Evolutionary conservation across 495 filamentous ascomycete species (phyloP), one percentile per base, ranked within the genome.

Genomic region (Tuber indicum): DNA sequence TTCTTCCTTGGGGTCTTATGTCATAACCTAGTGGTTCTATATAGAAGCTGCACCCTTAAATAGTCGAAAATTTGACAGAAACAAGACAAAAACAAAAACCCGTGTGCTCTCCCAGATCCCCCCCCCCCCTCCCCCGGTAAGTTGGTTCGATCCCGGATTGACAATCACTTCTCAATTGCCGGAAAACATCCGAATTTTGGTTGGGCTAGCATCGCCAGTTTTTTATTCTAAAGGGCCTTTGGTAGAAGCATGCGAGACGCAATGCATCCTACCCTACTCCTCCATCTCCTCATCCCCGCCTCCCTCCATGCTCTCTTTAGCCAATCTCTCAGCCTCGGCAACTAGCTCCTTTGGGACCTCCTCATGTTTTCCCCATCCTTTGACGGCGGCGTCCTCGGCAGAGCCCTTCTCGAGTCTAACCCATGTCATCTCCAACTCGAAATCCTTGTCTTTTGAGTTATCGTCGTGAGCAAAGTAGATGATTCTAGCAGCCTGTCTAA

Each of bases 381-480:
- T 83, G 23, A 93, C 93, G 12, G 74, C 36, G 41, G 42, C 74
- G 43, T 71, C 75, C 85, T 95, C 94, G 52, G 94, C 96, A n/a
- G 93, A 92, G 21, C 93, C 93, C 70, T 92, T 89, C 69, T 89
- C 81, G 36, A 88, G 89, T 85, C 93, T 96, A 80, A 98, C 91
- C 96, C 96, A 99, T 78, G 92, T 94, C 96, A 99, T 97, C 87
- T 99, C 96, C 47, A 99, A 87, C 88, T 99, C 96, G 81, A 98
- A 98, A 46, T 99, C 96, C 87, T 98, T 99, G 86, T 99, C 96
- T 83, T 91, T 90, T 84, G 92, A 92, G 88, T 93, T 97, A 83
- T 99, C 96, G 84, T 97, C 94, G 84, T 99, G 96, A 72, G 96
- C 94, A 72, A 97, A 89, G 85, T 97, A 94, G 85, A 99, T 97